Percentiles rank a stretch among this genome's conserved stretches.
Conservation (phyloP, 306 rosid genomes). For the Aeschynomene evenia region DNA sequence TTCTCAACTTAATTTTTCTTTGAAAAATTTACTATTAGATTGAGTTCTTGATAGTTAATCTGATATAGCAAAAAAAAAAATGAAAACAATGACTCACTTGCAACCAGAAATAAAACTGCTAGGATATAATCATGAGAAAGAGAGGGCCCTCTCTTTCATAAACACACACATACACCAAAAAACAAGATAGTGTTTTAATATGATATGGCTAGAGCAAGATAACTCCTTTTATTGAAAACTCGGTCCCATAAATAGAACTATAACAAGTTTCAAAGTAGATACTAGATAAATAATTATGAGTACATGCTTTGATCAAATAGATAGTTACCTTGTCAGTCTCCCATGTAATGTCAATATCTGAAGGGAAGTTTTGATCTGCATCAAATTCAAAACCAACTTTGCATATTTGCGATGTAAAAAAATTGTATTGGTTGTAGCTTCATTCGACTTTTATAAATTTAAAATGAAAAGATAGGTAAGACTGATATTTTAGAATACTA, state of each 20-base stretch:
- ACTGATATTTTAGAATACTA: conserved; percentile 45
- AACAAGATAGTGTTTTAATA: not conserved
- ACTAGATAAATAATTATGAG: not conserved
- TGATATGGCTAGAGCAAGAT: not conserved
- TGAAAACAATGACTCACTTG: not conserved
- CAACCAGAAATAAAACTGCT: not conserved
- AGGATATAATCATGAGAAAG: not conserved
- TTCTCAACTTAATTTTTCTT: no score
- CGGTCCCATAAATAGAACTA: not conserved
- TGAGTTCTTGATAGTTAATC: not conserved
- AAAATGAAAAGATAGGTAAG: not conserved
- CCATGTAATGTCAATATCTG: conserved; percentile 75
- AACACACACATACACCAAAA: not conserved
- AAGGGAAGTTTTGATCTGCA: conserved; percentile 91
- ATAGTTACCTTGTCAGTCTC: conserved; percentile 85
- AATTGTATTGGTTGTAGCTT: not conserved
- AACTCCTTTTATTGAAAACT: not conserved
- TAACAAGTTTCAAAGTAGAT: not conserved
- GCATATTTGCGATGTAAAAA: conserved; percentile 20
- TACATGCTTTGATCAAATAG: not conserved
- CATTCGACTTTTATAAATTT: conserved; percentile 6
- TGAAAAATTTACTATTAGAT: no score
- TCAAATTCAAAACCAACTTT: conserved; percentile 31
- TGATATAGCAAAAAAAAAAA: conserved; percentile 1
- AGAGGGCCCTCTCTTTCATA: not conserved